Evolutionary conservation across 805 yeast genomes (phyloP).

Genomic region (Starmera pachycereana): DNA sequence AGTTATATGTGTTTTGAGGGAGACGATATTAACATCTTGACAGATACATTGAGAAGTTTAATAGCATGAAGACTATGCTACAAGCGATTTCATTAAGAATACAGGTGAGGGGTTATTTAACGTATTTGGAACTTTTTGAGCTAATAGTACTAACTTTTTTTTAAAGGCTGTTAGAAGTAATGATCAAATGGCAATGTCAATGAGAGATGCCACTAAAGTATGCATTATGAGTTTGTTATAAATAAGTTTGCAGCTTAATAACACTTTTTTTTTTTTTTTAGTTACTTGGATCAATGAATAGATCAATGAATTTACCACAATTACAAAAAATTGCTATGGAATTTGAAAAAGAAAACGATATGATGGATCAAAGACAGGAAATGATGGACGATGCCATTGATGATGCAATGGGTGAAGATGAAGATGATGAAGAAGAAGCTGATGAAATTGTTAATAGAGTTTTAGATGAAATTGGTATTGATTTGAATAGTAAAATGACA

Average conservation of each 20-base stretch:
- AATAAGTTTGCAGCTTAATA: too few relatives aligned
- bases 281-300: slow-evolving; percentile 77
- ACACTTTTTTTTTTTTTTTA: background rate
- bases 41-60: slow-evolving; percentile 69
- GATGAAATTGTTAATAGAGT: slow-evolving; percentile 89
- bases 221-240: background rate
- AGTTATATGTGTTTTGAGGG: too few relatives aligned
- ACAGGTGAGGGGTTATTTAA: slow-evolving; percentile 27
- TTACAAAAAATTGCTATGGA: slow-evolving; percentile 87
- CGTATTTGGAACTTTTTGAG: too few relatives aligned
- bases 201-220: slow-evolving; percentile 80
- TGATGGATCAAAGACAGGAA: slow-evolving; percentile 98
- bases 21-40: background rate
- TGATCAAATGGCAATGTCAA: slow-evolving; percentile 89
- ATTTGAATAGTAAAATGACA: slow-evolving; percentile 42
- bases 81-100: slow-evolving; percentile 90
- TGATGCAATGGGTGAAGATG: slow-evolving; percentile 89
- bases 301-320: slow-evolving; percentile 84
- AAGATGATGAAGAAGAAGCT: slow-evolving; percentile 79
- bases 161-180: slow-evolving; percentile 71
- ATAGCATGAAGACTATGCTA: slow-evolving; percentile 87
- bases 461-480: slow-evolving; percentile 92
- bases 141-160: too few relatives aligned
- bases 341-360: slow-evolving; percentile 85
- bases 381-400: slow-evolving; percentile 98